Evolutionary conservation across 2,329 filamentous ascomycete species (phyloP).

Genomic region (Diaporthe nobilis): DNA sequence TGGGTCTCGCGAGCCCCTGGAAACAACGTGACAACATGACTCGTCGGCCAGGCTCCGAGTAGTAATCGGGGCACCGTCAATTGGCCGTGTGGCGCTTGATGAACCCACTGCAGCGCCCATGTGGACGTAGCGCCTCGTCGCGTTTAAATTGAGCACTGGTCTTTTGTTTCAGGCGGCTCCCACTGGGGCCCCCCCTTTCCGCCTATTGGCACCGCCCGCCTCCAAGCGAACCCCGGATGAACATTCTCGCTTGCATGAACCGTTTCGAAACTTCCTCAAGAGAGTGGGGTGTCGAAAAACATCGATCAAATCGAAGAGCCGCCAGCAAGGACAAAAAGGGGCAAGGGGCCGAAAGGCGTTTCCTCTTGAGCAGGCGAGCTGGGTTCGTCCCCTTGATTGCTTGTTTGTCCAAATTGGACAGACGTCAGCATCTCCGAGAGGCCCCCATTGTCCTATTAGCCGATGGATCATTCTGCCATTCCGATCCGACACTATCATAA

Average conservation of each 20-base stretch:
- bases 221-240: conserved; percentile 12
- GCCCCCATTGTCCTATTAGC: not conserved
- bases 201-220: not conserved
- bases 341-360: conserved; percentile 6
- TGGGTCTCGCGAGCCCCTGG: conserved; percentile 36
- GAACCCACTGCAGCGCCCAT: not conserved
- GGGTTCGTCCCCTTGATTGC: conserved; percentile 5
- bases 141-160: conserved; percentile 34
- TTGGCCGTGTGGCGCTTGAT: conserved; percentile 19
- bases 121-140: conserved; percentile 28
- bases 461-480: conserved; percentile 1
- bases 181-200: not conserved
- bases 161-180: conserved; percentile 33
- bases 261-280: conserved; percentile 35
- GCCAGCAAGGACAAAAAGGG: not conserved
- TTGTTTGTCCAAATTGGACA: conserved; percentile 7
- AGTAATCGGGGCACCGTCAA: conserved; percentile 20
- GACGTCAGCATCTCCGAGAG: conserved; percentile 28
- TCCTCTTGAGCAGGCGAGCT: conserved; percentile 4
- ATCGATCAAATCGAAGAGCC: conserved; percentile 13
- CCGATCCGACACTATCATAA: conserved; percentile 26
- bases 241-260: conserved; percentile 33
- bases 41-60: conserved; percentile 34
- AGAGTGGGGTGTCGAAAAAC: conserved; percentile 1
- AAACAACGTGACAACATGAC: conserved; percentile 33